Percentiles rank a stretch among this genome's conserved stretches.
phyloP scores from a whole-genome alignment of 495 filamentous ascomycete species.

The Podospora comata region DNA sequence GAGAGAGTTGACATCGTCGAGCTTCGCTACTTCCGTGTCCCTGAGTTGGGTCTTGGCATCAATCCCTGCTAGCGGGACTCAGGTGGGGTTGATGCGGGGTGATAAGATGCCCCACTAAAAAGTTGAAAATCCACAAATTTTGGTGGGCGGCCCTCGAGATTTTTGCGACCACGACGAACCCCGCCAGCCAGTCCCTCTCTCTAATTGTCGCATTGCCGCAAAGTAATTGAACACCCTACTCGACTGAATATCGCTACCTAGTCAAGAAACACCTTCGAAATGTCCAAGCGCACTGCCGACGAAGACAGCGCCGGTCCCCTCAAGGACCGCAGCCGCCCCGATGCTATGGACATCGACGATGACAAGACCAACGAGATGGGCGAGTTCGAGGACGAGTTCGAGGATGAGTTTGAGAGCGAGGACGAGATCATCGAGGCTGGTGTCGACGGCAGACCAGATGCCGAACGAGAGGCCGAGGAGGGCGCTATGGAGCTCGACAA shows the following conservation, averaged over 20 bases:
- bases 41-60: too few relatives aligned
- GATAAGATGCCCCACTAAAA: constrained; percentile 30
- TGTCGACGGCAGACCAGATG: constrained; percentile 86
- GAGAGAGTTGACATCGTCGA: too few relatives aligned
- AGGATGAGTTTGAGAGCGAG: constrained; percentile 95
- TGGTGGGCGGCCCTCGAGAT: constrained; percentile 12
- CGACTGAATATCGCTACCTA: background rate
- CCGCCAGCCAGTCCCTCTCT: background rate
- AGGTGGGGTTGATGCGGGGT: constrained; percentile 18
- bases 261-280: constrained; percentile 34
- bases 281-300: constrained; percentile 70
- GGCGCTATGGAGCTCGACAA: constrained; percentile 81
- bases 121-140: constrained; percentile 27
- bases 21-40: too few relatives aligned
- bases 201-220: background rate
- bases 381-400: constrained; percentile 93
- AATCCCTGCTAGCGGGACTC: background rate
- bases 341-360: constrained; percentile 49
- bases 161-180: constrained; percentile 14
- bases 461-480: constrained; percentile 86
- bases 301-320: constrained; percentile 53
- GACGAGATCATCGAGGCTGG: constrained; percentile 94
- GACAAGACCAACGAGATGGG: constrained; percentile 65
- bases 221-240: background rate
- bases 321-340: constrained; percentile 67